Base-by-base conservation (phyloP, 768 basidiomycete species). In the Suillus brevipes region DNA sequence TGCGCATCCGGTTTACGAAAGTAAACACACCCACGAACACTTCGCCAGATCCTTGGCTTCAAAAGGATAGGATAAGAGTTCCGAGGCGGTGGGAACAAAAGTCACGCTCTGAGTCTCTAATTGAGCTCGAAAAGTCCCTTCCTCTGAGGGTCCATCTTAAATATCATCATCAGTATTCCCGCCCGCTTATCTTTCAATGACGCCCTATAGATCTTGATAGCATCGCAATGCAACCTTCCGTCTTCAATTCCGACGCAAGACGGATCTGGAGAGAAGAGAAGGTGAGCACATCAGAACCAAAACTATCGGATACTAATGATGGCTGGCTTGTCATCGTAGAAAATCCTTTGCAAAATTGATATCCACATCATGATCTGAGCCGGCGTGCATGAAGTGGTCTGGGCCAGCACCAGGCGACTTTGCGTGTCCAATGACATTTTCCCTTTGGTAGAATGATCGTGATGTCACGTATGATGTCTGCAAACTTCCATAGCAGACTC, bases 241-340 rank as follows among this genome's bases (percentile, higher is more conserved):
- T 88, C 0, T 89, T 86, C 69, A 86, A 91, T 70, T 84, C 87
- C 1, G 58, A 74, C 14, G 88, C 88, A 23, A 82, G 89, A 9
- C 90, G 89, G 89, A 89, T n/a, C 89, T 10, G 85, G 84, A 72
- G 86, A 47, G 88, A 91, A 73, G 89, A 91, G 75, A 79, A 79
- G 73, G 84, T 84, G 62, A 61, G 80, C 20, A 18, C 47, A 23
- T 45, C 36, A n/a, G 58, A 14, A 20, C 67, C 9, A 23, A 45
- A 23, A 36, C 50, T 31, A 25, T 23, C 45, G 14, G 25, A 62
- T 31, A 20, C 7, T 14, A 31, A 58, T 34, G 31, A 56, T 34
- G 64, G 61, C 31, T 47, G 45, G 23, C 49, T n/a, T 47, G 12
- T 28, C 45, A 12, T 66, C 60, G 3, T 62, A 86, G 86, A 70